Evolutionary conservation across 257 asterid genomes (phyloP).

Genomic region (Thymus mandschuricus): DNA sequence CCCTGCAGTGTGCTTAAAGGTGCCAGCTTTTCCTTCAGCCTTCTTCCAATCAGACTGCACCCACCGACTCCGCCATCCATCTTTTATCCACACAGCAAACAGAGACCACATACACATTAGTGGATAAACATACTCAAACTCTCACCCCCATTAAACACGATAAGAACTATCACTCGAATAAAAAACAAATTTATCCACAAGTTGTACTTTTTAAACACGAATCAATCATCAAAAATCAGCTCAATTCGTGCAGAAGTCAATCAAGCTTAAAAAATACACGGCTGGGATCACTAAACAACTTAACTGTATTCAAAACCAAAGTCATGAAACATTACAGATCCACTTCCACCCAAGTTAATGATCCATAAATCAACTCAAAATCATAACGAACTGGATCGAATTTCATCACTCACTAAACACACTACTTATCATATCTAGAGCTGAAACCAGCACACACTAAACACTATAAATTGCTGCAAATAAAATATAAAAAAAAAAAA

Average conservation of each 20-base stretch:
- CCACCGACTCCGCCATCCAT: constrained; percentile 93
- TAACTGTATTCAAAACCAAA: not conserved
- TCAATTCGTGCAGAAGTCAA: not conserved
- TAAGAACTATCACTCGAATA: not conserved
- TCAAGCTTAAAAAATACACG: not conserved
- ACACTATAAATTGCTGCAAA: not conserved
- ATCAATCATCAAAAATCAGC: not conserved
- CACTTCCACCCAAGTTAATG: not conserved
- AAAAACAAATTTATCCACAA: not conserved
- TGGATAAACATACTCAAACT: not conserved
- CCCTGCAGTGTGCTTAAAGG: constrained; percentile 91
- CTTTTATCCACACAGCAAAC: constrained; percentile 42
- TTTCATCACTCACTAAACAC: not conserved
- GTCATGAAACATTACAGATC: constrained; percentile 12
- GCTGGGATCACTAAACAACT: not conserved
- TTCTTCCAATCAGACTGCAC: constrained; percentile 94
- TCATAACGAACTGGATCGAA: not conserved
- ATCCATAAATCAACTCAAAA: not conserved
- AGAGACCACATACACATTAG: not conserved
- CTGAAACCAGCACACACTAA: not conserved
- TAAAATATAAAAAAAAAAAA: not conserved
- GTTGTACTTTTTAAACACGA: not conserved
- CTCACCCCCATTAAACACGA: not conserved
- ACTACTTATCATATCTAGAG: not conserved
- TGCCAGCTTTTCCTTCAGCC: constrained; percentile 90